Percentiles rank a stretch among this genome's conserved stretches.
These are phyloP conservation scores for Potentilla sterilis DNA, from an alignment of 306 rosid species.

Conservation along the genomic window DNA sequence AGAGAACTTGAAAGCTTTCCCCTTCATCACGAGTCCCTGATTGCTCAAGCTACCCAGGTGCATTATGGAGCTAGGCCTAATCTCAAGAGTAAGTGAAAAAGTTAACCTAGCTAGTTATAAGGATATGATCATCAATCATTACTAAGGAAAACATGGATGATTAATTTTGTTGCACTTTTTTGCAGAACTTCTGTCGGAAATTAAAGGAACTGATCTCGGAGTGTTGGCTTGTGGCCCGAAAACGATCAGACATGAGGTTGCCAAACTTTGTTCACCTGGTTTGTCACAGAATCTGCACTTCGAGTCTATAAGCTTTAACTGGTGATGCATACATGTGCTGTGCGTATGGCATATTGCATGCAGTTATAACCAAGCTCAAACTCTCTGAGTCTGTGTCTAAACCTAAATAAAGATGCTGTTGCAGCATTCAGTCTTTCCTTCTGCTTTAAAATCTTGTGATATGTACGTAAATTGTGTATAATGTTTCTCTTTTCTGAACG, in stretches of 20 bases:
- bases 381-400: background rate
- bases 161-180: background rate
- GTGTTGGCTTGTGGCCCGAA: background rate
- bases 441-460: background rate
- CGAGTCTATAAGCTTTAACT: background rate
- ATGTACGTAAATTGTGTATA: background rate
- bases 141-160: background rate
- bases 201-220: background rate
- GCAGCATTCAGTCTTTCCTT: background rate
- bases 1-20: slow-evolving; percentile 44
- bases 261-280: background rate
- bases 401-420: background rate
- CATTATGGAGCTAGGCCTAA: slow-evolving; percentile 45
- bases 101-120: background rate
- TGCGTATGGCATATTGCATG: background rate
- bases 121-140: background rate
- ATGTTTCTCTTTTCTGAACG: background rate
- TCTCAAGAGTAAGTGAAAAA: slow-evolving; percentile 33
- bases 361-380: background rate
- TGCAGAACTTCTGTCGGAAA: background rate
- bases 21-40: slow-evolving; percentile 23
- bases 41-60: slow-evolving; percentile 33
- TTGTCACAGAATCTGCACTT: background rate
- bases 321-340: background rate
- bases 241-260: background rate